Base-by-base conservation (phyloP, 805 yeast genomes). In the Wickerhamomyces queroliae region DNA sequence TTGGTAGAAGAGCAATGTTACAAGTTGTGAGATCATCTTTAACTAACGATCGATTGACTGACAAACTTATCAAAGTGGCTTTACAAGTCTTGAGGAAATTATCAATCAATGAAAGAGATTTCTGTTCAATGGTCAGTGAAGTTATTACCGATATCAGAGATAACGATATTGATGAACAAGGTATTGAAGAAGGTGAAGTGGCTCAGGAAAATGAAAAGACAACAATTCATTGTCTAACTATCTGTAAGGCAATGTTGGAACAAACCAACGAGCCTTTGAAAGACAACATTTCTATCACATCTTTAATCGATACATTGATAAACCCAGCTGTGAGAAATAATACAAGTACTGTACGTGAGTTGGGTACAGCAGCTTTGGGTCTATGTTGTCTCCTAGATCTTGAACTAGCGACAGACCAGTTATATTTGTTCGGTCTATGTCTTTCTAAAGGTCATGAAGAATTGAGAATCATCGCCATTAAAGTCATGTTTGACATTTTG, bases 61-160 rank as follows among this genome's bases (percentile, higher is more conserved):
- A 77, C 41, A 55, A 63, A 7, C 63, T 80, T 23, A 70, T 78
- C 20, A 71, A 72, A 28, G 67, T 74, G 11, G 70, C 85, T 3
- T 69, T 86, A 45, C 69, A 74, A 37, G 85, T 89, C 2, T 70
- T 90, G 47, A 70, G 78, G 28, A 81, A 76, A 46, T 62, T 86
- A 10, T 83, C 95, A 1, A 76, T 82, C 17, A 84, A 74, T 56
- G 96, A 88, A 52, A 74, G 80, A 40, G 96, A 91, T 64, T 90
- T 90, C 56, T 76, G 86, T 20, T 78, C 85, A 27, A 82, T 88
- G 78, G 72, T 84, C 16, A 76, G 83, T n/a, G 97, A 91, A 66
- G 76, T 88, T 15, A 79, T 89, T 28, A 79, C 87, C 31, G 97
- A 90, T 66, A 69, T 90, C 36, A 75, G 87, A 56, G 96, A 89